Evolutionary conservation across 2,329 filamentous ascomycete species (phyloP).

Genomic region (Phyllosticta ampelicida): DNA sequence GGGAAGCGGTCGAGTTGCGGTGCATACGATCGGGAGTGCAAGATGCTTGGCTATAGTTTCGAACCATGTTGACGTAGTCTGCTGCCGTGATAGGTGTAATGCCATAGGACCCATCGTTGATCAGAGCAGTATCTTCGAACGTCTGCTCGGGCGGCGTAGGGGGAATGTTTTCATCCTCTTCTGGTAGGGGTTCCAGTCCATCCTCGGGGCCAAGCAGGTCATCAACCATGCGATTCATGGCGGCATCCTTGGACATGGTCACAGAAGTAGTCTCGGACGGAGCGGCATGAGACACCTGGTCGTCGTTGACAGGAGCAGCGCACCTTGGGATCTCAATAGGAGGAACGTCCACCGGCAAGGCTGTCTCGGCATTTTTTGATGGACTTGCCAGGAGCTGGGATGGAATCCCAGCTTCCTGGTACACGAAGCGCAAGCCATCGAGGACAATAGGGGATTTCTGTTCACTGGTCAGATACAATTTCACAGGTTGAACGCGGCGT

Average conservation of each 20-base stretch:
- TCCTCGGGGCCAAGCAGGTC: slow-evolving; percentile 39
- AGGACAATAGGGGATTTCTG: slow-evolving; percentile 39
- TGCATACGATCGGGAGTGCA: slow-evolving; percentile 15
- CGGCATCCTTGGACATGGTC: slow-evolving; percentile 34
- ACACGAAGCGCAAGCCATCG: slow-evolving; percentile 41
- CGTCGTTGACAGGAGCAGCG: slow-evolving; percentile 21
- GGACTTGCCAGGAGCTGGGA: slow-evolving; percentile 40
- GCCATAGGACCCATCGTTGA: slow-evolving; percentile 23
- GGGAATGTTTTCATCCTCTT: slow-evolving; percentile 34
- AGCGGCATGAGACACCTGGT: slow-evolving; percentile 26
- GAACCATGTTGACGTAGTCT: slow-evolving; percentile 28
- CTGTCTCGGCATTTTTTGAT: slow-evolving; percentile 24
- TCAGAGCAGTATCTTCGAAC: slow-evolving; percentile 30
- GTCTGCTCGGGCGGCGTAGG: slow-evolving; percentile 37
- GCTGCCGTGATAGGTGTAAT: slow-evolving; percentile 21
- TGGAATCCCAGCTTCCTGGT: slow-evolving; percentile 42
- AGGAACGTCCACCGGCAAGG: slow-evolving; percentile 16
- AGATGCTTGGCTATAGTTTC: slow-evolving; percentile 21
- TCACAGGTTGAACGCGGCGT: slow-evolving; percentile 16
- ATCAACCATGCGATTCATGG: slow-evolving; percentile 49
- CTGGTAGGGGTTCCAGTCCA: slow-evolving; percentile 27
- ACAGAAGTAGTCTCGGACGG: slow-evolving; percentile 40
- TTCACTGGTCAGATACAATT: slow-evolving; percentile 15
- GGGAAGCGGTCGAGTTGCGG: slow-evolving; percentile 25
- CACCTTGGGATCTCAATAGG: slow-evolving; percentile 14